Evolutionary conservation across 2,329 filamentous ascomycete species (phyloP).

Genomic region (Mycosphaerella sp.): DNA sequence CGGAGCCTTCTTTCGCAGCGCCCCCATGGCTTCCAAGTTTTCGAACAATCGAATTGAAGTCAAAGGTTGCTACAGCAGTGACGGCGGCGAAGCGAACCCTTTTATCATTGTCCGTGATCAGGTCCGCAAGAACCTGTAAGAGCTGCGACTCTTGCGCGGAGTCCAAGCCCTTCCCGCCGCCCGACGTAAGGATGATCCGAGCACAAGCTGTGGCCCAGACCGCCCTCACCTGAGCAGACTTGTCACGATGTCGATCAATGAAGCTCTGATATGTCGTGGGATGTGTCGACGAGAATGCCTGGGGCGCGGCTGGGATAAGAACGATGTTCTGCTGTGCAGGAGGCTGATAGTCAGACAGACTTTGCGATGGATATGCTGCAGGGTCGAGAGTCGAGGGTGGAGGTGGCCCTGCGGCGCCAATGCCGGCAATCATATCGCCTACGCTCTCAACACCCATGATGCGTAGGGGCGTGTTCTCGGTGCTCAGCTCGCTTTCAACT

Average conservation of each 20-base stretch:
- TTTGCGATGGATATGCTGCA: constrained; percentile 73
- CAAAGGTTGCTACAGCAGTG: constrained; percentile 72
- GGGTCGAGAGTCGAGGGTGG: constrained; percentile 68
- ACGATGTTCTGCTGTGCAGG: constrained; percentile 55
- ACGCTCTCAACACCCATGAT: constrained; percentile 87
- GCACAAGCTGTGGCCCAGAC: constrained; percentile 82
- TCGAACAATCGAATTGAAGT: constrained; percentile 70
- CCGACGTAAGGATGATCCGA: constrained; percentile 83
- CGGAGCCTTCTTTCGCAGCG: constrained; percentile 67
- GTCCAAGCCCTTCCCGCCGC: constrained; percentile 81
- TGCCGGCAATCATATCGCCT: constrained; percentile 89
- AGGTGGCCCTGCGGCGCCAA: constrained; percentile 83
- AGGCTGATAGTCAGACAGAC: constrained; percentile 33
- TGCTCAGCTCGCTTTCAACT: constrained; percentile 82
- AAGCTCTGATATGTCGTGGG: constrained; percentile 75
- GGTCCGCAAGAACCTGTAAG: constrained; percentile 64
- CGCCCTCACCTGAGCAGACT: constrained; percentile 71
- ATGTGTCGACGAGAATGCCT: constrained; percentile 83
- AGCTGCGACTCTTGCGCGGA: constrained; percentile 72
- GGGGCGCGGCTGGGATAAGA: constrained; percentile 75
- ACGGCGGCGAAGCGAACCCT: constrained; percentile 87
- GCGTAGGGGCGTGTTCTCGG: constrained; percentile 81
- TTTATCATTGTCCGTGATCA: constrained; percentile 82
- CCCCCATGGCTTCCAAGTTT: constrained; percentile 74
- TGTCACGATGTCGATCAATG: constrained; percentile 78